phyloP scores from a whole-genome alignment of 768 basidiomycete species.

The Tricholomella constricta region DNA sequence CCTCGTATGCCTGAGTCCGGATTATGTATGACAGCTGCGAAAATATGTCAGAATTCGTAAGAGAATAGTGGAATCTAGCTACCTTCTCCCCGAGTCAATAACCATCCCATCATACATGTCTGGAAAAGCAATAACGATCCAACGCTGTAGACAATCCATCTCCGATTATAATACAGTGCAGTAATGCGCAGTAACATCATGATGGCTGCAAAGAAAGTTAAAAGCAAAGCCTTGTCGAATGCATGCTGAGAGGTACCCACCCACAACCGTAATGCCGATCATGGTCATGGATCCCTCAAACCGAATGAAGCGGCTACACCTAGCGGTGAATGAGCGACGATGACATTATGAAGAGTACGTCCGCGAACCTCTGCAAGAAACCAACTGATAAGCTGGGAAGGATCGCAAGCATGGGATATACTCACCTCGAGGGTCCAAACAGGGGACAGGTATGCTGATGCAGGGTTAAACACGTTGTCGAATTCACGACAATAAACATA shows the following conservation, averaged over 20 bases:
- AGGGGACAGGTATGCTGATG: conserved; percentile 44
- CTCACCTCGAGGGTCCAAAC: conserved; percentile 41
- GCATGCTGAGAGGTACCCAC: conserved; percentile 14
- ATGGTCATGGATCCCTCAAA: conserved; percentile 57
- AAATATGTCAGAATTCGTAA: too few relatives aligned
- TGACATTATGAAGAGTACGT: background rate
- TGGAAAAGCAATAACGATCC: conserved; percentile 42
- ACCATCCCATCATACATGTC: conserved; percentile 52
- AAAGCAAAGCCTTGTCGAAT: background rate
- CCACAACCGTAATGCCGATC: conserved; percentile 52
- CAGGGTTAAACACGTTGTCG: background rate
- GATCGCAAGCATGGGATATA: background rate
- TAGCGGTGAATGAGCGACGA: background rate
- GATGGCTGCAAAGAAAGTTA: conserved; percentile 24
- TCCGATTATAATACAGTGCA: conserved; percentile 39
- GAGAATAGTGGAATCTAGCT: background rate
- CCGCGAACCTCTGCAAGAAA: background rate
- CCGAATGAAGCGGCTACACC: conserved; percentile 46
- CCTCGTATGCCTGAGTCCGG: conserved; percentile 38
- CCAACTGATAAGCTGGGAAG: background rate
- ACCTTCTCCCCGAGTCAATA: conserved; percentile 56
- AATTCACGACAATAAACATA: conserved; percentile 12
- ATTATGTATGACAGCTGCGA: conserved; percentile 44
- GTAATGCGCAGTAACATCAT: conserved; percentile 61
- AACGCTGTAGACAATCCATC: conserved; percentile 30